Percentiles rank a stretch among this genome's conserved stretches.
phyloP scores from a whole-genome alignment of 2,329 filamentous ascomycete species.

The Aspergillus melleus region DNA sequence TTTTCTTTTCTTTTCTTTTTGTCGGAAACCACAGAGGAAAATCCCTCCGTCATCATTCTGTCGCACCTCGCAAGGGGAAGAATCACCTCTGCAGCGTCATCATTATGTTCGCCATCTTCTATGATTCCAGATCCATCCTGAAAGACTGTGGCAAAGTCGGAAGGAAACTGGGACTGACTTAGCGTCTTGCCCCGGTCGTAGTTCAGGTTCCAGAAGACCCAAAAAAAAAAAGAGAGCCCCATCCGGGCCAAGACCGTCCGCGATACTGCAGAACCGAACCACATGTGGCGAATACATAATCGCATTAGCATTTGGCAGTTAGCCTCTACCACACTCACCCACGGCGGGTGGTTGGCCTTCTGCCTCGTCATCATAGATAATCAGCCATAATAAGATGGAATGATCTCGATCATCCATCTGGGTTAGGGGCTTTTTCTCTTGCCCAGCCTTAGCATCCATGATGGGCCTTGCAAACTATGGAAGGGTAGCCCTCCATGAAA shows the following conservation, averaged over 20 bases:
- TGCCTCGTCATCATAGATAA: too few relatives aligned
- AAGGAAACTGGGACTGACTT: background rate
- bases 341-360: too few relatives aligned
- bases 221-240: background rate
- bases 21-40: background rate
- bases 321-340: too few relatives aligned
- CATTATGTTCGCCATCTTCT: background rate
- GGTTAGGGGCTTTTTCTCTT: background rate
- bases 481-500: background rate
- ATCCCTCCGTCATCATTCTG: background rate
- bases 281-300: constrained; percentile 8
- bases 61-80: too few relatives aligned
- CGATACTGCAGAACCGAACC: background rate
- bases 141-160: background rate
- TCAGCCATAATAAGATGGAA: background rate
- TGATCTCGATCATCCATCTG: background rate
- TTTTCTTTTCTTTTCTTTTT: background rate
- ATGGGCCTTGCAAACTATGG: background rate
- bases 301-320: background rate
- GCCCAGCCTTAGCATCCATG: background rate
- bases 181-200: background rate
- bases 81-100: background rate
- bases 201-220: background rate
- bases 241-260: background rate
- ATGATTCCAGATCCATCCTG: too few relatives aligned